Evolutionary conservation across 257 asterid species (phyloP), one percentile per base, ranked within the genome.

Genomic region (Verbena officinalis): DNA sequence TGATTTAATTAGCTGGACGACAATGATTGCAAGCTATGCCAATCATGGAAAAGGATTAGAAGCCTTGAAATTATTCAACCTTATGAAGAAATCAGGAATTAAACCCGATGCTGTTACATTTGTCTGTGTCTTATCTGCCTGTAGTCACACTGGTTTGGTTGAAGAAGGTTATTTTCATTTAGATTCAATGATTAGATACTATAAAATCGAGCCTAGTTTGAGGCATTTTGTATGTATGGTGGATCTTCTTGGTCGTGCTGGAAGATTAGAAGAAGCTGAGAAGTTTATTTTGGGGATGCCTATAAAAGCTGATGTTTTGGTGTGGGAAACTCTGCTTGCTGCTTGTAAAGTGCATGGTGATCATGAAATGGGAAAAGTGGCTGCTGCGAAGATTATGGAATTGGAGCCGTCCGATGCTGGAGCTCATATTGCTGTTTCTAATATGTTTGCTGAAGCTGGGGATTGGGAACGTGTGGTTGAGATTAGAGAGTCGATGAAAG

Each of bases 231-330:
- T 84, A 14, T 83, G 95, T 51, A 84, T 88, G 88, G 95, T 90
- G 67, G 93, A 86, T 73, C 67, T 90, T 77, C 92, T 93, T 54
- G 87, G 97, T 40, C 91, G 95, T 9, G 85, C 95, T 1, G 96
- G 97, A 24, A 78, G 83, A 73, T 36, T 90, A 11, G 75, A 80
- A 58, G 95, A 93, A 74, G 97, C 97, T 21, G 75, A 78, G 78
- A 81, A 66, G 68, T 78, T 93, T 45, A 81, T 90, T 43, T 11
- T n/a, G 16, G 59, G 71, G 45, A 85, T 85, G 96, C 97, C 88
- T 40, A 43, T 82, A 42, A 59, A 80, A 69, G 73, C 93, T 17
- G 80, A 76, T 66, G 70, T 65, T 40, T 59, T 84, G 57, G 68
- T 85, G 34, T 90, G 95, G 97, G 95, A 78, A 69, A 87, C 95